A percentile compares a stretch with the other conserved stretches of the same genome.
phyloP scores from a whole-genome alignment of 495 filamentous ascomycete genomes.

The Penicillium roqueforti region DNA sequence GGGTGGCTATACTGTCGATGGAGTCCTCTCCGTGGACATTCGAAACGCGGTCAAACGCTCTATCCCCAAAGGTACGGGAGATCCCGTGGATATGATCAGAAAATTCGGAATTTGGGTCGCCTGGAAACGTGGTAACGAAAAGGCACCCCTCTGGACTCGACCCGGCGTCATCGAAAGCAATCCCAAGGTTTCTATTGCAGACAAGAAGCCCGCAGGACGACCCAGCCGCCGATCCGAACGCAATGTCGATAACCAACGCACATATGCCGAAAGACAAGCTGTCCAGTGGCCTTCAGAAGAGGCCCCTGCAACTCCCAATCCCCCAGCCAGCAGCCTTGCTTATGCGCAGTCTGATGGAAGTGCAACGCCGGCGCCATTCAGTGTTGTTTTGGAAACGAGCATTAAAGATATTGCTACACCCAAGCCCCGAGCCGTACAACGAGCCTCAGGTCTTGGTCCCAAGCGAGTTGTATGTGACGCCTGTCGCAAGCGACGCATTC shows the following conservation, averaged over 20 bases:
- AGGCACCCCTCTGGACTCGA: constrained; percentile 61
- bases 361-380: constrained; percentile 19
- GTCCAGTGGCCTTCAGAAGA: constrained; percentile 39
- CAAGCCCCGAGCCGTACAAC: constrained; percentile 32
- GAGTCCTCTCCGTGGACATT: constrained; percentile 51
- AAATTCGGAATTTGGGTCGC: constrained; percentile 67
- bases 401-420: constrained; percentile 29
- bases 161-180: constrained; percentile 46
- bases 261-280: constrained; percentile 44
- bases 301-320: constrained; percentile 13
- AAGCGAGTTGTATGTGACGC: constrained; percentile 53
- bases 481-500: constrained; percentile 50
- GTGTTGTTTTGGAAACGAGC: constrained; percentile 9
- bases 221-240: constrained; percentile 47
- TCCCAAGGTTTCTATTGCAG: constrained; percentile 37
- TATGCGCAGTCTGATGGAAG: constrained; percentile 19
- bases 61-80: constrained; percentile 59
- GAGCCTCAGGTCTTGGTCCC: constrained; percentile 44
- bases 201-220: constrained; percentile 42
- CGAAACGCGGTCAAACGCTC: constrained; percentile 59
- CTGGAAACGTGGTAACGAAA: constrained; percentile 71
- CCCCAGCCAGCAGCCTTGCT: constrained; percentile 10
- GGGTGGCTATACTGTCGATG: constrained; percentile 57
- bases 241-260: constrained; percentile 41
- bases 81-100: constrained; percentile 58